Base-by-base conservation (phyloP, 139 green algal genomes). In the Chlorella vulgaris region DNA sequence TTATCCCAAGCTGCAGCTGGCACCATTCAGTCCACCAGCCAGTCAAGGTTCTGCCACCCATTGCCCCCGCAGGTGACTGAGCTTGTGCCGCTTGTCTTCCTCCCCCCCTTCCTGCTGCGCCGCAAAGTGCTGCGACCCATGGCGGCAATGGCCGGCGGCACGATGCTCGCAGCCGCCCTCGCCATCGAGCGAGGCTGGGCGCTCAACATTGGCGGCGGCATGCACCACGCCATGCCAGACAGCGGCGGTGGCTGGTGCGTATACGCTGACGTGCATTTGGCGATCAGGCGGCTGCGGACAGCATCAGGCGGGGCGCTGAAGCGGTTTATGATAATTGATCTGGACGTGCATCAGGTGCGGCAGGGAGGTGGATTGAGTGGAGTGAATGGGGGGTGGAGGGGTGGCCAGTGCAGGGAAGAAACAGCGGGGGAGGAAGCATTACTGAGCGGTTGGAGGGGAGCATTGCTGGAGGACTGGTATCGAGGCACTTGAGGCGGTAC, bases 131-230 rank as follows among this genome's bases (percentile, higher is more conserved):
- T 93, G 28, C 53, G 22, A 4, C 90, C 91, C 51, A 89, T 92
- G 88, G 82, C 83, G 33, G 55, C 80, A 3, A 88, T 92, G 81
- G 86, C 88, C 18, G 85, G 83, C 28, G 74, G 74, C 74, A 71
- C 89, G 55, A 89, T 97, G 70, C 85, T 96, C 63, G 91, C 90
- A 0, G 78, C 87, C 21, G 91, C 80, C 0, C 81, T 97, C 60
- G 93, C 93, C 0, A 63, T 96, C 55, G 77, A 91, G 81, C 76
- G 78, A 7, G 93, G 93, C n/a, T 97, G 91, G 91, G 87, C 91
- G 0, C 82, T 97, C 40, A 96, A 97, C 70, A 10, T 97, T 7
- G 93, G 93, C 4, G 92, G 93, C 24, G 93, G 93, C 73, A 94
- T 96, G 90, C 92, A 95, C 74, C 93, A 97, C 68, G 93, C 91